These are phyloP conservation scores for Xylaria sp. DNA, from an alignment of 2,329 filamentous ascomycete species.

Conservation along the genomic window DNA sequence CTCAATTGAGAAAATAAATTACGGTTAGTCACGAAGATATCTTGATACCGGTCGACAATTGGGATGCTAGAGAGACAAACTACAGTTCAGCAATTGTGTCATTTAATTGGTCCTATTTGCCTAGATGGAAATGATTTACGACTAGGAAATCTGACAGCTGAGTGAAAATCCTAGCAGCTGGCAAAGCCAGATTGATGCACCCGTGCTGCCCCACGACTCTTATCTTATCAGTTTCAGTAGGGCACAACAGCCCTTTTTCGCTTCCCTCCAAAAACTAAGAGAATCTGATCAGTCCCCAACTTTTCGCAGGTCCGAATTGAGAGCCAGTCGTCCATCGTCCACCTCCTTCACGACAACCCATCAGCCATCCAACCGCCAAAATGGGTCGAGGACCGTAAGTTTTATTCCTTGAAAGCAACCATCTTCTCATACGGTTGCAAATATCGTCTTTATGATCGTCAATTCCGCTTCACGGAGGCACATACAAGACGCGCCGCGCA, in stretches of 20 bases:
- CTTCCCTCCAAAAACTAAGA: constrained; percentile 41
- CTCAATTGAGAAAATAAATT: background rate
- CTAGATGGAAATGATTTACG: too few relatives aligned
- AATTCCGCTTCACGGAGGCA: background rate
- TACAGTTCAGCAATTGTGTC: too few relatives aligned
- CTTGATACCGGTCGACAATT: background rate
- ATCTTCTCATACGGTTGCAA: background rate
- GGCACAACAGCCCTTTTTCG: constrained; percentile 48
- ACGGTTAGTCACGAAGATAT: background rate
- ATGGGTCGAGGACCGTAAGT: constrained; percentile 67
- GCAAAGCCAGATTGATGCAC: too few relatives aligned
- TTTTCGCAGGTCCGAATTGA: constrained; percentile 39
- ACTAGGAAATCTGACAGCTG: too few relatives aligned
- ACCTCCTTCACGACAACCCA: constrained; percentile 49
- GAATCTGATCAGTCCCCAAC: constrained; percentile 32
- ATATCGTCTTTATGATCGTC: background rate
- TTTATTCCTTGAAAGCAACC: constrained; percentile 18
- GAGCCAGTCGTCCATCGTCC: constrained; percentile 37
- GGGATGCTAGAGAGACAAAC: too few relatives aligned
- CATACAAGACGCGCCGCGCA: background rate
- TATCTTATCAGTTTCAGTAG: constrained; percentile 44
- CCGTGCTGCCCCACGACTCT: background rate
- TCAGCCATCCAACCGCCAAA: constrained; percentile 53
- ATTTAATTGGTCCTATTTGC: too few relatives aligned
- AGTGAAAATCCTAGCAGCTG: too few relatives aligned